Evolutionary conservation across 306 rosid species (phyloP), one percentile per base, ranked within the genome.

Genomic region (Cicer pinnatifidum): DNA sequence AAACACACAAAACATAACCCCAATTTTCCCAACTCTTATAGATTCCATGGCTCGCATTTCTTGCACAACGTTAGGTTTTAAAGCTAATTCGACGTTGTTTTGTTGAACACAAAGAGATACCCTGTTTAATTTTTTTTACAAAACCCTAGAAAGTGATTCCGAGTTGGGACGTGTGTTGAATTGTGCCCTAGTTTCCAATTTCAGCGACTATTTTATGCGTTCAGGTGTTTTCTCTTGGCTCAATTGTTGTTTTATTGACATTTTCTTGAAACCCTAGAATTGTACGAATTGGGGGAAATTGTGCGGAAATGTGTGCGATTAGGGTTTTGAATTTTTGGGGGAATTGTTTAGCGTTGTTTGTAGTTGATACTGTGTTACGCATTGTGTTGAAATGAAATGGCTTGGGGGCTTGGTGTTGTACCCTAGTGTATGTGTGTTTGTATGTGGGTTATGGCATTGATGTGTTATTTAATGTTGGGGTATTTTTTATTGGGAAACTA

Each of bases 131-230:
- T 61, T 81, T 81, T 66, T 28, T 62, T 67, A 84, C 88, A 80
- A 95, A 94, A 92, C 99, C 99, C 99, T 95, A 95, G 81, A 78
- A 76, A 85, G 69, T 63, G 80, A 79, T 47, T 88, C 43, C 52
- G 33, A 63, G 59, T 76, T 69, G 61, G 82, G 82, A 60, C 67
- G 68, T 78, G 65, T 23, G 35, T 67, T 73, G 61, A 75, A 73
- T 68, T 68, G 82, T 83, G 88, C 87, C 90, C 92, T 80, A 84
- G 74, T 85, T 86, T 69, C 71, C 66, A 85, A 85, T 86, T 84
- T 84, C 69, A 70, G 50, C 33, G 16, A 57, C 35, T 79, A 73
- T 59, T 69, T 57, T 60, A 47, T 53, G 77, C 72, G 76, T 76
- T 82, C 88, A 95, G 97, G 97, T 92, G 87, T 67, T 81, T 46